Evolutionary conservation across 2,329 filamentous ascomycete species (phyloP).

Genomic region (Coniella vitis): DNA sequence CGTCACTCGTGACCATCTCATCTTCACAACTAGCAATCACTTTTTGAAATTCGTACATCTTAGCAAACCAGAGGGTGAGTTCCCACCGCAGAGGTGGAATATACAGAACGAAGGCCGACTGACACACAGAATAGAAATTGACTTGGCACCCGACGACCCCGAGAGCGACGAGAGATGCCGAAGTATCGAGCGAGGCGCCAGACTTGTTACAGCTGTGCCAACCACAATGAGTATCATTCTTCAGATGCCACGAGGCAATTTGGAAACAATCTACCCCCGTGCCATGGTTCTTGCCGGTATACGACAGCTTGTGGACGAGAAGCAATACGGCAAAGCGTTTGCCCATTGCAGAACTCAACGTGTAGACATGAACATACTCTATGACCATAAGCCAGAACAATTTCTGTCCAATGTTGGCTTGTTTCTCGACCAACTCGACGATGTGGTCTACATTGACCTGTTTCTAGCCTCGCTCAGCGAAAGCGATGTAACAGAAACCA

Average conservation of each 20-base stretch:
- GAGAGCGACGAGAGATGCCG: slow-evolving; percentile 89
- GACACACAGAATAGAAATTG: slow-evolving; percentile 57
- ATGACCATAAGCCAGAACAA: slow-evolving; percentile 83
- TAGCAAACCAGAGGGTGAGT: slow-evolving; percentile 54
- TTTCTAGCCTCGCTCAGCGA: slow-evolving; percentile 83
- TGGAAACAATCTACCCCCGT: slow-evolving; percentile 90
- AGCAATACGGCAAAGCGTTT: slow-evolving; percentile 80
- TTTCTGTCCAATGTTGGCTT: slow-evolving; percentile 70
- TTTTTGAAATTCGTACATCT: slow-evolving; percentile 92
- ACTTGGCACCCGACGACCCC: slow-evolving; percentile 79
- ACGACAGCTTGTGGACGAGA: slow-evolving; percentile 68
- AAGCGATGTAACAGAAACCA: slow-evolving; percentile 87
- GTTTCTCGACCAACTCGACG: slow-evolving; percentile 80
- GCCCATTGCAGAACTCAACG: slow-evolving; percentile 83
- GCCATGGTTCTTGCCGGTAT: slow-evolving; percentile 91
- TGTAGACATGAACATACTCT: slow-evolving; percentile 96
- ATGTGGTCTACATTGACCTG: slow-evolving; percentile 76
- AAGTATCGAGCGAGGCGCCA: slow-evolving; percentile 82
- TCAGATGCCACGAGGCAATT: slow-evolving; percentile 92
- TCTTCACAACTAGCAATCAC: slow-evolving; percentile 90
- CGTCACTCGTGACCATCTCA: slow-evolving; percentile 71
- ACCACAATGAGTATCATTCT: slow-evolving; percentile 78
- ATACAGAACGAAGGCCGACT: slow-evolving; percentile 15
- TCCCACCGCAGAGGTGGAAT: too few relatives aligned
- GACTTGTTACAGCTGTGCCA: slow-evolving; percentile 82